Evolutionary conservation across 2,329 filamentous ascomycete species (phyloP).

Genomic region (Epichloe sylvatica): DNA sequence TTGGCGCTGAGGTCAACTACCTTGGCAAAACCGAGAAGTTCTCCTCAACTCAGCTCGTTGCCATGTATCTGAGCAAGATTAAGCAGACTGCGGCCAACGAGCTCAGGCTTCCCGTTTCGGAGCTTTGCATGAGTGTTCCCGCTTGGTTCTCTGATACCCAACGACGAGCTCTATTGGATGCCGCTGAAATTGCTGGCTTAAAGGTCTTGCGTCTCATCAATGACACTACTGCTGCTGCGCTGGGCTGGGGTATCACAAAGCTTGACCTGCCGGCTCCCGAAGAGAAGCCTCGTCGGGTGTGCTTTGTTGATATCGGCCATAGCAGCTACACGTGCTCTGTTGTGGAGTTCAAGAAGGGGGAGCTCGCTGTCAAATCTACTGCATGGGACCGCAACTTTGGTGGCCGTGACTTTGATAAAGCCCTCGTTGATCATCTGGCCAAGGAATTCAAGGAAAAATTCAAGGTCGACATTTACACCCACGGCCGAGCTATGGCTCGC

Average conservation of each 20-base stretch:
- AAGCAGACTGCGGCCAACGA: constrained; percentile 76
- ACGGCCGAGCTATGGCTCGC: constrained; percentile 79
- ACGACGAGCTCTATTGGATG: constrained; percentile 77
- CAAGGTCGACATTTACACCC: constrained; percentile 88
- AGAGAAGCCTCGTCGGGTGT: constrained; percentile 82
- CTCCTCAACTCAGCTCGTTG: constrained; percentile 82
- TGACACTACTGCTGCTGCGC: constrained; percentile 88
- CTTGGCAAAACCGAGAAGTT: constrained; percentile 91
- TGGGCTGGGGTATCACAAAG: constrained; percentile 97
- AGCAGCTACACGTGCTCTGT: constrained; percentile 90
- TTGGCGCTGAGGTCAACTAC: constrained; percentile 87
- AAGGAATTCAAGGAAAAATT: constrained; percentile 95
- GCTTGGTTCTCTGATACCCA: constrained; percentile 96
- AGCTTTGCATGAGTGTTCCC: constrained; percentile 87
- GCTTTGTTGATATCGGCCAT: constrained; percentile 90
- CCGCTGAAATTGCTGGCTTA: constrained; percentile 82
- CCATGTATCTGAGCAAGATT: constrained; percentile 93
- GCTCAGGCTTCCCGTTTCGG: constrained; percentile 79
- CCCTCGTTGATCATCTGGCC: constrained; percentile 84
- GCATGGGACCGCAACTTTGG: constrained; percentile 93
- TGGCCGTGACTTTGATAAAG: constrained; percentile 93
- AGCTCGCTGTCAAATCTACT: constrained; percentile 84
- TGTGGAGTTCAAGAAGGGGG: constrained; percentile 88
- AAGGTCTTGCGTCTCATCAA: constrained; percentile 93
- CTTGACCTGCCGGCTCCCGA: constrained; percentile 76